phyloP scores from a whole-genome alignment of 257 asterid species.

The Coffea eugenioides region DNA sequence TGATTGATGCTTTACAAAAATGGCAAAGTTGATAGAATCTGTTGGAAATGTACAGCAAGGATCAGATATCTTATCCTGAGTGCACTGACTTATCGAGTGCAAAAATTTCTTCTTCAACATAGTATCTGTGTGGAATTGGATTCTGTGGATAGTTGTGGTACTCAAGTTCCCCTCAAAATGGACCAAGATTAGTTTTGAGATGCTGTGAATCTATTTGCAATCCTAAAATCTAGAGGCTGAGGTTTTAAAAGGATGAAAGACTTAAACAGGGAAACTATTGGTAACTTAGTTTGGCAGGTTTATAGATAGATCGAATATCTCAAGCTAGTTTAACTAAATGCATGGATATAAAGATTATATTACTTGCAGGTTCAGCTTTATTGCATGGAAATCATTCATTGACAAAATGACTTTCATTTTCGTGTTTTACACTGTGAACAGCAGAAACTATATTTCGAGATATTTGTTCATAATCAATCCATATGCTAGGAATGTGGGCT shows the following conservation, averaged over 20 bases:
- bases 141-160: background rate
- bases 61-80: too few relatives aligned
- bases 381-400: background rate
- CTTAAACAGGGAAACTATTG: background rate
- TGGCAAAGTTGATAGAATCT: background rate
- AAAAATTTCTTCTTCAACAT: too few relatives aligned
- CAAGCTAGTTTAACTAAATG: background rate
- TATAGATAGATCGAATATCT: background rate
- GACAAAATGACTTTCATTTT: background rate
- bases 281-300: background rate
- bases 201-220: background rate
- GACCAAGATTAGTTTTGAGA: too few relatives aligned
- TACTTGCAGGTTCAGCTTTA: background rate
- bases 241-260: background rate
- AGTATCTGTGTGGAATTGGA: background rate
- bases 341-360: background rate
- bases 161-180: background rate
- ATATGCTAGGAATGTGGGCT: constrained; percentile 26
- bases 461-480: constrained; percentile 34
- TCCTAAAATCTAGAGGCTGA: too few relatives aligned
- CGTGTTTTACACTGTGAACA: background rate
- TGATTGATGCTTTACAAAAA: too few relatives aligned
- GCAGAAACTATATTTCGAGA: background rate
- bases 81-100: too few relatives aligned
- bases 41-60: too few relatives aligned